Evolutionary conservation across 179 eudicot species (phyloP).

Genomic region (Sideroxylon spinosum): DNA sequence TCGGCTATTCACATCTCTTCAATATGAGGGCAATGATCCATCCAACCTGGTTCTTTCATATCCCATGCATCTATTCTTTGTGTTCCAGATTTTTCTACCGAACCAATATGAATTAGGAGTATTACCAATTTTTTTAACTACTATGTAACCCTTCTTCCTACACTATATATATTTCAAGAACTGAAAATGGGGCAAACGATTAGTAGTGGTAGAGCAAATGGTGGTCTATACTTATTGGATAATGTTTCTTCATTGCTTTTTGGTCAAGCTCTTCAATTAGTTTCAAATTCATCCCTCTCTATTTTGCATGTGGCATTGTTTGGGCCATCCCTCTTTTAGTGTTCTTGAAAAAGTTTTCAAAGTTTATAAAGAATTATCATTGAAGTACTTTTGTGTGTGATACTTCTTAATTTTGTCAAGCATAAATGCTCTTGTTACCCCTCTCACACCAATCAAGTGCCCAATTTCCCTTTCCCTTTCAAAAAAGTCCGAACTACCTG

Average conservation of each 20-base stretch:
- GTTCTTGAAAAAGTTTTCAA: background rate
- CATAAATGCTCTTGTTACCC: background rate
- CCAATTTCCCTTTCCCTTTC: too few relatives aligned
- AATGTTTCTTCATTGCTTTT: background rate
- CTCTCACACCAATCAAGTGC: too few relatives aligned
- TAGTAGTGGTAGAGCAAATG: background rate
- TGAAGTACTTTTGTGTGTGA: background rate
- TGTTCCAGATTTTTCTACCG: background rate
- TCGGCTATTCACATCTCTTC: background rate
- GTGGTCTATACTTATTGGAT: background rate
- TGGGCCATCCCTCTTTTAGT: background rate
- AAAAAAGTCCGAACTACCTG: too few relatives aligned
- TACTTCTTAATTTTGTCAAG: too few relatives aligned
- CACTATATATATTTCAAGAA: background rate
- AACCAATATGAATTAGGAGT: background rate
- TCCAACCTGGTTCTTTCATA: background rate
- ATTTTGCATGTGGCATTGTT: background rate
- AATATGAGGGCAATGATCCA: background rate
- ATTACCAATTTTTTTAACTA: background rate
- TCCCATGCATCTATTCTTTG: background rate
- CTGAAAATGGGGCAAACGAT: background rate
- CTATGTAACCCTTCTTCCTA: background rate
- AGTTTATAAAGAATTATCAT: background rate
- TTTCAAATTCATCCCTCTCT: background rate
- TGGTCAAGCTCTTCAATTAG: background rate